phyloP scores from a whole-genome alignment of 345 rosid genomes.

The Eucalyptus erythrocorys region DNA sequence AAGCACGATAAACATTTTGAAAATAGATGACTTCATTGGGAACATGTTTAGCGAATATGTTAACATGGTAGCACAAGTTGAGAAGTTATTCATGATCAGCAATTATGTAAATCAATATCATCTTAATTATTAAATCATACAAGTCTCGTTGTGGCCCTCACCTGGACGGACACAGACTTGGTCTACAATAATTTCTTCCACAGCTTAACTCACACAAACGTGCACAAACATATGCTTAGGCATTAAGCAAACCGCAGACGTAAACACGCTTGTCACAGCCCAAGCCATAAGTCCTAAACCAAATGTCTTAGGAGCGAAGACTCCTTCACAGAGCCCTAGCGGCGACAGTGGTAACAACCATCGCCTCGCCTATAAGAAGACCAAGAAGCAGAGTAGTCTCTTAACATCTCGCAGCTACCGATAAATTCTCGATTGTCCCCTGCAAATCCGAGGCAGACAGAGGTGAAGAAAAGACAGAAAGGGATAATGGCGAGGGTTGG shows the following conservation, averaged over 20 bases:
- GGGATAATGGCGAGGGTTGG: slow-evolving; percentile 44
- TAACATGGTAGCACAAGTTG: background rate
- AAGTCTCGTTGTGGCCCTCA: background rate
- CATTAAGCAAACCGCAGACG: background rate
- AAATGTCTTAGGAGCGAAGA: background rate
- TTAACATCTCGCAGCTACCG: background rate
- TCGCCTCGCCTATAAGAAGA: background rate
- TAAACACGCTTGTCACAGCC: background rate
- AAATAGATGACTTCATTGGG: background rate
- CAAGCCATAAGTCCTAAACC: background rate
- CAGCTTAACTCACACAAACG: background rate
- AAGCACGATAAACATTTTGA: background rate
- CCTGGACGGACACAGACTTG: background rate
- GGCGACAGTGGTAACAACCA: background rate
- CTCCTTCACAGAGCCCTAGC: background rate
- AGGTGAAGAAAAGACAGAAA: background rate
- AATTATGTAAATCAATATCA: background rate
- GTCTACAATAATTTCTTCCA: background rate
- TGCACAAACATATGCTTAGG: background rate
- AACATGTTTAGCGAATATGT: background rate
- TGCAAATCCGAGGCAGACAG: background rate
- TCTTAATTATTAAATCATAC: background rate
- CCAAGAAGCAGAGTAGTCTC: background rate
- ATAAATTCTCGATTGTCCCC: background rate
- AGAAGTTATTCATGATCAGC: background rate